Evolutionary conservation across 176 grass and related monocot species (phyloP), one percentile per base, ranked within the genome.

Genomic region (Aegilops sharonensis): DNA sequence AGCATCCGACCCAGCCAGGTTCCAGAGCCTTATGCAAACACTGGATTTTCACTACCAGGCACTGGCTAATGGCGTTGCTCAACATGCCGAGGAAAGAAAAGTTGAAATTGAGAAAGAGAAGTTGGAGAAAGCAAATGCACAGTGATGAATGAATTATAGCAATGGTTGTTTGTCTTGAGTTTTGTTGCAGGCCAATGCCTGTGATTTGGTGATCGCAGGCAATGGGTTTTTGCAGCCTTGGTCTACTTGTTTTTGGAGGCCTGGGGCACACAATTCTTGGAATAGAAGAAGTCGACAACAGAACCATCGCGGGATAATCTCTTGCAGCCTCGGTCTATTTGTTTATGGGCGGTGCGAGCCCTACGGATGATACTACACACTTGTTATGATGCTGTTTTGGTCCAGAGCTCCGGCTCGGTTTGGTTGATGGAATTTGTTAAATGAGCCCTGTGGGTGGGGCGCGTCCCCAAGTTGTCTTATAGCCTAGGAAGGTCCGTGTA

Each of bases 81-180:
- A 92, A 43, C 86, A 97, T 78, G 92, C 95, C 4, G 95, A 94
- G 57, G 77, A 87, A 86, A 91, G 92, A 81, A 94, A 87, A 64
- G 50, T 87, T 43, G 92, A 94, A 78, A 97, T 92, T 36, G 92
- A 91, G 81, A 97, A 92, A 94, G 95, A 97, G 81, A 94, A 97
- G 64, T 8, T 94, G 84, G 90, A 92, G 32, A 91, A 94, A 64
- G 81, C 84, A 73, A 87, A 81, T 59, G 73, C 68, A 2, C 63
- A 93, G 54, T 87, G 68, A 88, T 27, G 47, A 77, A n/a, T 48
- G 35, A 77, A 14, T 37, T 34, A 36, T 78, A 76, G 17, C 35
- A 69, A 59, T 59, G 56, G 65, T 78, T 75, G 57, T 23, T 67
- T 32, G 31, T 80, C 74, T 68, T 50, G 29, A 81, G 92, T 91